Base-by-base conservation (phyloP, 2,329 filamentous ascomycete genomes). In the Penicillium sclerotigenum region DNA sequence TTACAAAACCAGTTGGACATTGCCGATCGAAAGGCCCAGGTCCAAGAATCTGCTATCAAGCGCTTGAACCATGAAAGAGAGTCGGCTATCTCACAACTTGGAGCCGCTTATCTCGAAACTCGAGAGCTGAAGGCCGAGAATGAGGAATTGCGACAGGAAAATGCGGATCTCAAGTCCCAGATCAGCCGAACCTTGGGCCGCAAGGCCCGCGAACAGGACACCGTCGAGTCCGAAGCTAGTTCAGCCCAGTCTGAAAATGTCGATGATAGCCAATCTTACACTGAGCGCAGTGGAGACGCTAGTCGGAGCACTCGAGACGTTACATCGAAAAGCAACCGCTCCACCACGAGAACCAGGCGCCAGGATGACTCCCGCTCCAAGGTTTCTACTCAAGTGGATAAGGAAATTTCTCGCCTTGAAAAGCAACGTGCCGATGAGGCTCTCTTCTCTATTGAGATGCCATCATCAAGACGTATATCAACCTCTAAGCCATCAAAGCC, bases 61-160 rank as follows among this genome's bases (percentile, higher is more conserved):
- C 79, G 80, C 16, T 67, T 84, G 38, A 81, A 75, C 18, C 76
- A 80, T 36, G 84, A 87, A 62, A 78, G 82, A 34, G 83, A 86
- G 61, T 79, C 79, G 53, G 78, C 84, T 36, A 75, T 83, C n/a
- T 78, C 77, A 22, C 83, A 86, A 59, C 71, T 85, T 20, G 80
- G 79, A 9, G 77, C 81, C 22, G 82, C 83, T 1, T 84, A 81
- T 62, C 77, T 81, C 51, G 81, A 79, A 41, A 75, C 75, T 3
- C 80, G 77, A 47, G 75, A 77, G 47, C 65, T 77, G 3, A 77
- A 77, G 56, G 59, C 59, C 7, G 72, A 77, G 29, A 77, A 76
- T 48, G 71, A 76, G 33, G 61, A 46, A 8, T 47, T 78, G 28
- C 65, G 65, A 36, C 65, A 70, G 29, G 74, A 77, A 47, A 76